Evolutionary conservation across 2,329 filamentous ascomycete genomes (phyloP), one percentile per base, ranked within the genome.

Genomic region (Botrytis hyacinthi): DNA sequence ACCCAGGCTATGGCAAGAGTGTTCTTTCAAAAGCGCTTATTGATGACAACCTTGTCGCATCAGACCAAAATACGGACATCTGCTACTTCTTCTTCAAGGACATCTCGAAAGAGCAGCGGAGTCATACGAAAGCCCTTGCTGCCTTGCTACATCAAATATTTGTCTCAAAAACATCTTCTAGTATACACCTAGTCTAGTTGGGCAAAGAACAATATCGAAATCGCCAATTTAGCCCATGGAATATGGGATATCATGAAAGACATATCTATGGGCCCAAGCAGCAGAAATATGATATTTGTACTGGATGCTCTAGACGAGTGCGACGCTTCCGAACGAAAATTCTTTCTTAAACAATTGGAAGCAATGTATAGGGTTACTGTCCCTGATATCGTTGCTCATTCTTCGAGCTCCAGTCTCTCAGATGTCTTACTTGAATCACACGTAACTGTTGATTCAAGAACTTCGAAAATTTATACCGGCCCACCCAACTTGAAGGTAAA

Each of bases 21-120:
- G 42, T 71, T 0, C 22, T 62, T 29, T 46, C 69, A 2, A 61
- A 22, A 51, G 37, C 54, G 32, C 26, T 71, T 1, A 5, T 62
- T 18, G 54, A 71, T 16, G 29, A 62, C 3, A n/a, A 51, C 0
- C 14, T 71, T 29, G n/a, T 46, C 20, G 18, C 22, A 9, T 12
- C 42, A 26, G 54, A 32, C 1, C 22, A 57, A 4, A 7, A 26
- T 2, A 40, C 46, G 35, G 35, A 22, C 9, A n/a, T 62, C n/a
- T 63, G 69, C 14, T 51, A 71, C 40, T 62, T 62, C 57, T 71
- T 71, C 3, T 62, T 62, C 42, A 71, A 71, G 12, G 57, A 62
- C 44, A 59, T 37, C n/a, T 40, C 46, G 7, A 26, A 35, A 14
- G 37, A 62, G 26, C 40, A 37, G 14, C 18, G 44, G 16, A 61